phyloP scores from a whole-genome alignment of 495 filamentous ascomycete species.

The Podospora comata region DNA sequence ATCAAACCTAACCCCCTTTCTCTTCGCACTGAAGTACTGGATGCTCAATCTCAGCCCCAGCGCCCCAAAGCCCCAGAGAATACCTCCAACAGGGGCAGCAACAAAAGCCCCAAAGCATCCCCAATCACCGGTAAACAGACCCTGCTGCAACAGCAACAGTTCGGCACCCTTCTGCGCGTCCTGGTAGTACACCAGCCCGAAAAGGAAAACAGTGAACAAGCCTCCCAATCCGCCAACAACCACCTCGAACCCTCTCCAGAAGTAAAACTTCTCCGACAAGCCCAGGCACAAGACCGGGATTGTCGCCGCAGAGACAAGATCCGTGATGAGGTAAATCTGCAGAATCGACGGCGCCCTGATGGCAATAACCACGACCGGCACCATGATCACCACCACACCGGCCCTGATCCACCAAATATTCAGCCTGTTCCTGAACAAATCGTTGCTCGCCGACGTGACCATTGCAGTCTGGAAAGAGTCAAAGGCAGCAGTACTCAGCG shows the following conservation, averaged over 20 bases:
- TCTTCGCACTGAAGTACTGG: conserved; percentile 51
- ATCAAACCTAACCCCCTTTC: conserved; percentile 54
- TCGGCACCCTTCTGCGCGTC: conserved; percentile 59
- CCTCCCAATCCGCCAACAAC: conserved; percentile 68
- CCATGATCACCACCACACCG: conserved; percentile 62
- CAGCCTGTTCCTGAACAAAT: conserved; percentile 72
- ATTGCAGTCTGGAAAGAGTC: conserved; percentile 73
- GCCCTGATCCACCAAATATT: conserved; percentile 65
- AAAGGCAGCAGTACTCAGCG: conserved; percentile 68
- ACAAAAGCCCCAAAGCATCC: conserved; percentile 75
- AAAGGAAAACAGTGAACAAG: conserved; percentile 70
- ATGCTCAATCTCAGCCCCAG: conserved; percentile 51
- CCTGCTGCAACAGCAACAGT: conserved; percentile 64
- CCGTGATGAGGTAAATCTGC: conserved; percentile 73
- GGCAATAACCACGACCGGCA: conserved; percentile 67
- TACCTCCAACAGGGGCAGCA: conserved; percentile 66
- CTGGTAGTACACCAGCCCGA: conserved; percentile 67
- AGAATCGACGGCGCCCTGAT: conserved; percentile 67
- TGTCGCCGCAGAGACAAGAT: conserved; percentile 65
- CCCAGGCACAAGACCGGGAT: conserved; percentile 69
- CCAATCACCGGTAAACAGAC: conserved; percentile 70
- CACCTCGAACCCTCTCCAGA: conserved; percentile 72
- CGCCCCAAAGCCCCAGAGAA: conserved; percentile 64
- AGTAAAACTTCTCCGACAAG: conserved; percentile 59
- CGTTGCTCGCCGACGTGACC: conserved; percentile 71